phyloP scores from a whole-genome alignment of 306 rosid species.

The Quercus suber region DNA sequence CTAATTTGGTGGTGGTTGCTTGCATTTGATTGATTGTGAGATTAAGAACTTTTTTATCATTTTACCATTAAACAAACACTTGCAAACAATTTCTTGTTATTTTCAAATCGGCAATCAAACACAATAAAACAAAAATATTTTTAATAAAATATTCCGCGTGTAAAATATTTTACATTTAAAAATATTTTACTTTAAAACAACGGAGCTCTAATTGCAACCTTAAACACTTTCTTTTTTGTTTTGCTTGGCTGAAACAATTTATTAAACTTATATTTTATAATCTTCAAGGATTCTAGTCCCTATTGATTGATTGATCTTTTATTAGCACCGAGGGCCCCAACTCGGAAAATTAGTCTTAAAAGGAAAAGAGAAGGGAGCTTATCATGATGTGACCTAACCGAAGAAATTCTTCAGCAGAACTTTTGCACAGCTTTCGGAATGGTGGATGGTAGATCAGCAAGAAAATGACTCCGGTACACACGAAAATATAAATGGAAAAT shows the following conservation, averaged over 20 bases:
- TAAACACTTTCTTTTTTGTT: background rate
- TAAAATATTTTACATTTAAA: too few relatives aligned
- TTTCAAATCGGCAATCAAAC: too few relatives aligned
- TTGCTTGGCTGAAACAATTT: conserved; percentile 7
- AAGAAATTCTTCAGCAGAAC: conserved; percentile 21
- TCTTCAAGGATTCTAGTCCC: conserved; percentile 18
- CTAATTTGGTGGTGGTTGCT: too few relatives aligned
- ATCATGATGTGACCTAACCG: conserved; percentile 34
- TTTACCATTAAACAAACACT: too few relatives aligned
- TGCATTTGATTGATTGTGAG: too few relatives aligned
- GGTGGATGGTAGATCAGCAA: conserved; percentile 18
- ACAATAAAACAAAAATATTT: too few relatives aligned
- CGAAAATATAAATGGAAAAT: background rate
- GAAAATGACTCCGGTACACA: conserved; percentile 21
- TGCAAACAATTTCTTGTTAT: too few relatives aligned
- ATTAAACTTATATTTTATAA: background rate
- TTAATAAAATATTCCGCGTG: too few relatives aligned
- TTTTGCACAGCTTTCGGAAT: conserved; percentile 18
- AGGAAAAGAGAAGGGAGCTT: conserved; percentile 30
- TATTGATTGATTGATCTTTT: conserved; percentile 30
- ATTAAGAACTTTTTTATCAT: too few relatives aligned
- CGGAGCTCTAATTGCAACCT: too few relatives aligned
- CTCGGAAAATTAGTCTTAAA: conserved; percentile 21
- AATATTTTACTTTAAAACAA: too few relatives aligned
- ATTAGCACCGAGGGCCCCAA: conserved; percentile 31